Base-by-base conservation (phyloP, 192 early-diverging fungal genomes). In the Rhizophagus prolifer region DNA sequence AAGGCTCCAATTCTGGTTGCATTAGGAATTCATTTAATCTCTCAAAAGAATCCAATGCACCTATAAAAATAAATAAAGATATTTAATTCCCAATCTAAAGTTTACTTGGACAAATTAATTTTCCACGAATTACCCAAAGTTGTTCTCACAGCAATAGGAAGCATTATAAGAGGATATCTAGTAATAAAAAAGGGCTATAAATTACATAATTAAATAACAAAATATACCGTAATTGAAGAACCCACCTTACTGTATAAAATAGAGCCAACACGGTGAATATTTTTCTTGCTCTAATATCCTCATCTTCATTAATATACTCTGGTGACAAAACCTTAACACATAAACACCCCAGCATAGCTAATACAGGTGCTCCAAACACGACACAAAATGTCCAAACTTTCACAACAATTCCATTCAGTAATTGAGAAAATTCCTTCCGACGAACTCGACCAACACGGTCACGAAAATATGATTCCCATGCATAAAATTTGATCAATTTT, bases 401-500 rank as follows among this genome's bases (percentile, higher is more conserved):
- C 65, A 92, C 61, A 21, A 82, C 72, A 58, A 93, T 80, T 23
- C 84, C 83, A 13, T 44, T 65, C n/a, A 83, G 78, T 54, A 92
- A 76, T 63, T 84, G 81, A 8, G 58, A 41, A 76, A 91, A 84
- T 77, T 93, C 92, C 50, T 85, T 79, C n/a, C 69, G 58, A 10
- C 92, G 78, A 16, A 93, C 86, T 12, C 79, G 79, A n/a, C 72
- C 67, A 41, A 93, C 85, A 46, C 89, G 88, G 23, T 88, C 82
- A 58, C 78, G 71, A 75, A 93, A 93, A n/a, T 86, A 86, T 2
- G 80, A 72, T 66, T 93, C 92, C 92, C 92, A 93, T 12, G 90
- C 86, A 78, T 93, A 93, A 71, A 92, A 89, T 77, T 93, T 93
- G 76, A 93, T 90, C 26, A 93, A 80, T 75, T 92, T 93, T 74